phyloP scores from a whole-genome alignment of 306 rosid genomes.

The Echinosophora koreensis region DNA sequence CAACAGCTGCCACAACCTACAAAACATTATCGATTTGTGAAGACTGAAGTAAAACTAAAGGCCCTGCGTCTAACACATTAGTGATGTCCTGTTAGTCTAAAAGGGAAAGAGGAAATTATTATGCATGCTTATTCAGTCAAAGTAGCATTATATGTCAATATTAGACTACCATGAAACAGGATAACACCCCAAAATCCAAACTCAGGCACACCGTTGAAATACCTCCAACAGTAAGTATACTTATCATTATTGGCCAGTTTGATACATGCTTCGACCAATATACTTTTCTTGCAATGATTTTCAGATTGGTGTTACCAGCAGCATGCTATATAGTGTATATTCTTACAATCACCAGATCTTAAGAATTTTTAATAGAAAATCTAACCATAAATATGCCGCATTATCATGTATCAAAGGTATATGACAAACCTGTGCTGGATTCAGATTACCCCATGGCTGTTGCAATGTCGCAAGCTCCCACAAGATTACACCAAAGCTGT shows the following conservation, averaged over 20 bases:
- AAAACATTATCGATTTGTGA: slow-evolving; percentile 36
- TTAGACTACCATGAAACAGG: slow-evolving; percentile 1
- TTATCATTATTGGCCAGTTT: neutral
- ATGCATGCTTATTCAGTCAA: slow-evolving; percentile 24
- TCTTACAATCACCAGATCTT: slow-evolving; percentile 14
- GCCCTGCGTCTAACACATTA: slow-evolving; percentile 26
- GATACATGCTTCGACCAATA: slow-evolving; percentile 12
- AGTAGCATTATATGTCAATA: slow-evolving; percentile 8
- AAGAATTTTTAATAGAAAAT: slow-evolving; percentile 2
- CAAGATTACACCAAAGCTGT: slow-evolving; percentile 89
- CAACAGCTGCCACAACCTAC: slow-evolving; percentile 93
- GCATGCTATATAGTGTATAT: neutral
- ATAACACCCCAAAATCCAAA: slow-evolving; percentile 9
- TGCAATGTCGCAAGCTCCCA: slow-evolving; percentile 87
- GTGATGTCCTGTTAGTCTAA: neutral
- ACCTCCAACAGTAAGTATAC: neutral
- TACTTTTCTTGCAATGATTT: slow-evolving; percentile 33
- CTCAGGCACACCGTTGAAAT: neutral
- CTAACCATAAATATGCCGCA: slow-evolving; percentile 6
- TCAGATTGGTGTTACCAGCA: slow-evolving; percentile 10
- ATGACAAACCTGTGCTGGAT: slow-evolving; percentile 78
- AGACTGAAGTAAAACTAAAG: slow-evolving; percentile 9
- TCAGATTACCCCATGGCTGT: slow-evolving; percentile 83
- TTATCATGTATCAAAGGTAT: slow-evolving; percentile 3
- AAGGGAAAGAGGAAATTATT: neutral